Evolutionary conservation across 768 basidiomycete species (phyloP), one percentile per base, ranked within the genome.

Genomic region (Tricholoma sp.): DNA sequence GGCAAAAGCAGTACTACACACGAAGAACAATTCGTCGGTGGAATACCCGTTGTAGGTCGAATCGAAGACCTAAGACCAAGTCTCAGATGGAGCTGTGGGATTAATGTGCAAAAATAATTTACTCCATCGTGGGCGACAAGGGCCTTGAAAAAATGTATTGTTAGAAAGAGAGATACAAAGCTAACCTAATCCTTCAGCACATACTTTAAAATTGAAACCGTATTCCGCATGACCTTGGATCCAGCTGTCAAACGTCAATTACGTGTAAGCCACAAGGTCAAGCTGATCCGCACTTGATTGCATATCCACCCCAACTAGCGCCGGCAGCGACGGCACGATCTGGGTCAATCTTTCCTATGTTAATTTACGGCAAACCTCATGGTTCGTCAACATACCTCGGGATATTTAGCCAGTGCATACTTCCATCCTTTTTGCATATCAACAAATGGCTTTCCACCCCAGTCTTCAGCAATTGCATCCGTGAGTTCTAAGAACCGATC

Each of bases 221-320:
- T 79, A 91, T 63, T 96, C 93, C 9, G 91, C 90, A 67, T 97
- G 91, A 0, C 94, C 92, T 72, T 96, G 91, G 54, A 97, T 94
- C 92, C 92, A 97, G 69, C 94, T 96, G 49, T 27, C 21, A 53
- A 54, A 53, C 0, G 27, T 39, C 2, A 52, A 50, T 29, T 16
- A 12, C 55, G 59, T 16, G 59, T 29, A 37, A 45, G 31, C 21
- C 8, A 35, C 62, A 43, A 57, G n/a, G 6, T n/a, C 8, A 11
- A 21, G 21, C 27, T 24, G 27, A 31, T 4, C 56, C 80, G 16
- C 64, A 91, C 90, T 94, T 92, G 75, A 93, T 86, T 12, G 91
- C 89, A 69, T 89, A 93, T 58, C 92, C 94, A 35, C 92, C 91
- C 77, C 88, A 94, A 57, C 86, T 86, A 5, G 85, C 90, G 3